Evolutionary conservation across 768 basidiomycete species (phyloP), one percentile per base, ranked within the genome.

Genomic region (Amanita subjunquillea): DNA sequence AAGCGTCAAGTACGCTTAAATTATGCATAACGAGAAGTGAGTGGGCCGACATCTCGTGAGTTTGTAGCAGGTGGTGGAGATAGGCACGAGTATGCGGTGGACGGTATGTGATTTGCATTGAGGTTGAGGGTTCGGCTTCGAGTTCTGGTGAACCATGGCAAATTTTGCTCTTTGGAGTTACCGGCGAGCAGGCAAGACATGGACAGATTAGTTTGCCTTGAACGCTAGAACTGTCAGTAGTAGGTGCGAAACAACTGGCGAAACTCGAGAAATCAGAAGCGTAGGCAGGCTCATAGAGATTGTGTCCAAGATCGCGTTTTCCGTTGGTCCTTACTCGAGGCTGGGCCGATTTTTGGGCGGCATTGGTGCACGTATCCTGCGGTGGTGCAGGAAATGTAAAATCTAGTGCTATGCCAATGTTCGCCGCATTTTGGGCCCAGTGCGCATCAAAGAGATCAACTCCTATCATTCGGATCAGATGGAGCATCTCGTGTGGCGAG

Each of bases 21-120:
- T 93, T 94, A 64, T 94, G 91, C 67, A 82, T 72, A 9, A 73
- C 75, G 15, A 93, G 76, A 22, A 92, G 64, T 3, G 87, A 62
- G 58, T 93, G 88, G 0, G 88, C 84, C 0, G 83, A 80, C 91
- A 94, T 92, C 64, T 94, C 91, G 65, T 93, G 91, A 5, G 91
- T 91, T 48, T 85, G 83, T 34, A 92, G 69, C 12, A 94, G 77
- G 59, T 94, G 91, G 62, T 94, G 89, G 29, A 91, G 48, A 58
- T 93, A 94, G 2, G 86, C 85, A 12, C 76, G 72, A 4, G 73
- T 71, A 56, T 68, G 70, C 1, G 72, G 65, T 1, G 69, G 67
- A 23, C 60, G 62, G 47, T 65, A 63, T 12, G 51, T 22, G 7
- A 36, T 6, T 7, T 51, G 23, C 6, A 25, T 8, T 6, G 20